These are phyloP conservation scores for Leptographium procerum DNA, from an alignment of 2,329 filamentous ascomycete genomes.

Conservation along the genomic window DNA sequence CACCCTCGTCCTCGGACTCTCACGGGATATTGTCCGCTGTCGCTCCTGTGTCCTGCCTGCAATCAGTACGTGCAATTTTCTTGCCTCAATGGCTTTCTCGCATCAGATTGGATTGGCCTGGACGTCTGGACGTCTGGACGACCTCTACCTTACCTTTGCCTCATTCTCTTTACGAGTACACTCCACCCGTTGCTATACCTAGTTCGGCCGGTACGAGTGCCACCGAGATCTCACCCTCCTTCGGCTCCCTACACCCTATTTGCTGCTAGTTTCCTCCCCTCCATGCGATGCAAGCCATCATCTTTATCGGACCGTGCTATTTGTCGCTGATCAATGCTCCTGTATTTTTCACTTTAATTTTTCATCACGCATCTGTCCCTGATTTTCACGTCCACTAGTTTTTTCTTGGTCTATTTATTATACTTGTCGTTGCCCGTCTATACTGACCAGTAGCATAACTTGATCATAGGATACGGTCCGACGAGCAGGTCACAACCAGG, in stretches of 20 bases:
- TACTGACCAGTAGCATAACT: background rate
- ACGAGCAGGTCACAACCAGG: background rate
- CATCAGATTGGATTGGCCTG: background rate
- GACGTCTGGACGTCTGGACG: background rate
- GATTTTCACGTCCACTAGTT: background rate
- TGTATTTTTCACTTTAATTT: background rate
- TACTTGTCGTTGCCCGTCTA: background rate
- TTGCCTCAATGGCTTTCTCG: background rate
- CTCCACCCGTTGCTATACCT: background rate
- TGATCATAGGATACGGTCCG: background rate
- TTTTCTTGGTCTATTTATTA: background rate
- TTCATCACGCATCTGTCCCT: background rate
- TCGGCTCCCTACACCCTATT: background rate
- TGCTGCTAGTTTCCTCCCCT: background rate
- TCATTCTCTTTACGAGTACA: background rate
- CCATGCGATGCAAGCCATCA: background rate
- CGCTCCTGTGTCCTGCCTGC: background rate
- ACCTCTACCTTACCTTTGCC: no score
- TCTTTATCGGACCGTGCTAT: background rate
- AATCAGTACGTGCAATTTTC: background rate
- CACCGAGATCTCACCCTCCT: background rate
- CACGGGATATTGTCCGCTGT: background rate
- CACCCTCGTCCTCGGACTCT: background rate
- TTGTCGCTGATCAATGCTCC: background rate
- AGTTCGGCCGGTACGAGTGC: background rate